Base-by-base conservation (phyloP, 495 filamentous ascomycete species). In the Lasiosphaeris hirsuta region DNA sequence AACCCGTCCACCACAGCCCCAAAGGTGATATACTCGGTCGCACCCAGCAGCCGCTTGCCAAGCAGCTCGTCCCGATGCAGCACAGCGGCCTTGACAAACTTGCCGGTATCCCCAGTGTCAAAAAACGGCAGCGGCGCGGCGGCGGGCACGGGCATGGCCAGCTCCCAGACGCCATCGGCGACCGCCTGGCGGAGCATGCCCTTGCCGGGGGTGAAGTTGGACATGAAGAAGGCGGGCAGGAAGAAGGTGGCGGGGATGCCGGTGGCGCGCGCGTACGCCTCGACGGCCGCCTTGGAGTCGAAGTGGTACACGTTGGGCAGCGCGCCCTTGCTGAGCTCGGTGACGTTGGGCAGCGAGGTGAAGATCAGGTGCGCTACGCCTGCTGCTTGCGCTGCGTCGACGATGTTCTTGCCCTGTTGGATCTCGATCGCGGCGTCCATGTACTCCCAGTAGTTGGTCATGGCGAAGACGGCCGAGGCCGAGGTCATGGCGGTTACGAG, bases 151-250 rank as follows among this genome's bases (percentile, higher is more conserved):
- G 81, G 75, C 33, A 82, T 40, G 2, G 52, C n/a, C n/a, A n/a
- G 14, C 17, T 73, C 72, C 63, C 72, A 79, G 36, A 60, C 61
- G 17, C 33, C 52, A 35, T 64, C 53, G 33, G 68, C 70, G 18
- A 66, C 65, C 30, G 66, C 68, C n/a, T 51, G 53, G 40, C 54
- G 60, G 17, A 60, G 61, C 55, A 70, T 66, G n/a, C n/a, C n/a
- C 53, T 60, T 64, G 10, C 52, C 51, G 19, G 64, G 67, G 4
- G 71, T 63, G 30, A 77, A 46, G 61, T 83, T 84, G 57, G 70
- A 71, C 83, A 85, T 86, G 72, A 79, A 87, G 60, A 77, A 78
- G 11, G 81, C 85, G 3, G 82, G 76, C 38, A 81, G 60, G 60
- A 86, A 75, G 62, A 81, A 86, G 0, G 79, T 81, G 55, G 77